Evolutionary conservation across 2,329 filamentous ascomycete genomes (phyloP), one percentile per base, ranked within the genome.

Genomic region (Alternaria brassicicola): DNA sequence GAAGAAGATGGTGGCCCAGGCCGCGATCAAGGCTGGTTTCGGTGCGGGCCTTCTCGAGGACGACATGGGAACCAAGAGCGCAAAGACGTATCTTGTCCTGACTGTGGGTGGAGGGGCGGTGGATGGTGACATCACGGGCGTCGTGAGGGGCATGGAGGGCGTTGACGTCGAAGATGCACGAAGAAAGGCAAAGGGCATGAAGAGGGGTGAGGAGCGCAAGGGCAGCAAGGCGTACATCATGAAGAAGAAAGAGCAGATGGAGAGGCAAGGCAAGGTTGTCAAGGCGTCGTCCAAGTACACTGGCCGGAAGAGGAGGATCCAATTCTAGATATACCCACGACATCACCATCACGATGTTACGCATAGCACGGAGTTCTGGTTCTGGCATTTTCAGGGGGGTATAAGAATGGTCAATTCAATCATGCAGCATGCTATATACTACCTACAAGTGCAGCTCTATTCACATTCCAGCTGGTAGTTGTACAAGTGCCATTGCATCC

Each of bases 21-120:
- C 95, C 0, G 95, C 95, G 0, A 90, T 98, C 61, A 93, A 91
- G 73, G 95, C 95, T 1, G 95, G 95, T 0, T 99, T 99, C 71
- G 94, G 95, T 46, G 95, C 95, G 0, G 95, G 95, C 80, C 85
- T 99, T 31, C 82, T 99, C 46, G 94, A 98, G 78, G 95, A 99
- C 78, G 94, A 98, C 76, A 91, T 91, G 0, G 94, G 93, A 41
- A 99, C 95, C 35, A 99, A 99, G 84, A 97, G 93, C 74, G 88
- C 89, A 67, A 99, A 99, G 83, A 83, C 96, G n/a, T 99, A 99
- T 76, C 83, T 99, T 2, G 94, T 99, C 0, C 81, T 99, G 30
- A 97, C 93, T 0, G 95, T 97, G 1, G 95, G 94, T 30, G 84
- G 85, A 2, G 89, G 90, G 8, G 84, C 86, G 46, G 59, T 85